Evolutionary conservation across 148 eudicot genomes (phyloP), one percentile per base, ranked within the genome.

Genomic region (Polygonum maritimum): DNA sequence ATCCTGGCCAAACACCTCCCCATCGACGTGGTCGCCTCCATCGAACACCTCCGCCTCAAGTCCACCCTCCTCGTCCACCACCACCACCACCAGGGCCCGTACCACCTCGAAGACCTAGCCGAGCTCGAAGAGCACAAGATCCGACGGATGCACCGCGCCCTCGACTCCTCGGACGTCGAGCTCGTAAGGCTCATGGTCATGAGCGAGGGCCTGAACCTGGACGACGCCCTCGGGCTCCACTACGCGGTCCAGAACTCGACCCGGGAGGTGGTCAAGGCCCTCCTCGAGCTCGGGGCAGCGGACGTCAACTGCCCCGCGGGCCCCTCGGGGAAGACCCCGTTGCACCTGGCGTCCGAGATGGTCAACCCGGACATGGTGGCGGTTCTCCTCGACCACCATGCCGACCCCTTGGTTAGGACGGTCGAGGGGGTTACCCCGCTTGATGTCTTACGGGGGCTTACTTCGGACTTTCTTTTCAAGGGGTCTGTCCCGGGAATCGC

Each of bases 341-440:
- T 95, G 4, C 99, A 95, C 74, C 36, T 89, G n/a, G 99, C 97
- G 0, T 90, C 99, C 0, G 97, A 95, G 80, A 89, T 92, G 99
- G 97, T 95, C 31, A 90, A 92, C 2, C 96, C 99, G 1, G 99
- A 95, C 80, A 92, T 95, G 98, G 99, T 95, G 58, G 94, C 99
- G 0, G 99, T 95, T 0, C 78, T 95, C 2, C 83, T 95, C 1
- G 99, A 95, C 85, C 99, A 95, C 88, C 99, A 95, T 36, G 99
- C 99, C 0, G 94, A 95, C 81, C 99, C 99, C 0, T 91, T 84
- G 22, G 91, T 87, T 6, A 73, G 91, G n/a, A 95, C 99, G 0
- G 84, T 89, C 0, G 99, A 92, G 8, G 96, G 96, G 3, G 76
- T 92, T 40, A 92, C 97, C 5, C 97, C 98, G 0, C 85, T 92